These are phyloP conservation scores for Cladosporium sp. DNA, from an alignment of 2,329 filamentous ascomycete genomes.

Conservation along the genomic window DNA sequence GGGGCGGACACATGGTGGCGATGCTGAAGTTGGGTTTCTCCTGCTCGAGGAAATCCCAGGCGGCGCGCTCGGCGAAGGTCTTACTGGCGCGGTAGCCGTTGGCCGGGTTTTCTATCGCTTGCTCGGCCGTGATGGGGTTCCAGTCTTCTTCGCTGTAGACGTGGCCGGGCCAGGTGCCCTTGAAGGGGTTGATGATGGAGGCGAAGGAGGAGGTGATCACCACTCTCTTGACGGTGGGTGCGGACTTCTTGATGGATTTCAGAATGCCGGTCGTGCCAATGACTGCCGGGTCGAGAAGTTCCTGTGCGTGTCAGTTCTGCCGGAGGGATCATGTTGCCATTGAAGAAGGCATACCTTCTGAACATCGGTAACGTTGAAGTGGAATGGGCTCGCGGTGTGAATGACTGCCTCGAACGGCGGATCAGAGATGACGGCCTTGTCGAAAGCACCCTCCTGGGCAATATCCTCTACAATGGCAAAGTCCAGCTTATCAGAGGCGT, in stretches of 20 bases:
- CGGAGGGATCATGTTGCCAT: not conserved
- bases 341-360: constrained; percentile 44
- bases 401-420: constrained; percentile 68
- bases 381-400: constrained; percentile 71
- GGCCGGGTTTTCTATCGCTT: constrained; percentile 41
- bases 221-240: constrained; percentile 66
- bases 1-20: constrained; percentile 46
- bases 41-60: constrained; percentile 50
- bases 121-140: constrained; percentile 52
- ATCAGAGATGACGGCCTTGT: constrained; percentile 53
- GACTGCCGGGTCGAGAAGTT: constrained; percentile 56
- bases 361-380: constrained; percentile 66
- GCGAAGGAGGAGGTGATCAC: constrained; percentile 67
- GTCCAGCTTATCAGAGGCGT: constrained; percentile 53
- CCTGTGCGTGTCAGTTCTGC: constrained; percentile 19
- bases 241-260: constrained; percentile 56
- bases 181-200: constrained; percentile 55
- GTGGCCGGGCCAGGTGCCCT: constrained; percentile 46
- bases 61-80: constrained; percentile 55
- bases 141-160: constrained; percentile 53
- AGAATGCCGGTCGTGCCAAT: constrained; percentile 61
- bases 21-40: constrained; percentile 49
- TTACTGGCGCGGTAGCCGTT: constrained; percentile 52
- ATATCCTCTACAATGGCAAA: constrained; percentile 70
- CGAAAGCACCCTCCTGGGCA: constrained; percentile 63